Percentiles rank a stretch among this genome's conserved stretches.
phyloP scores from a whole-genome alignment of 257 asterid species.

The Avicennia marina region DNA sequence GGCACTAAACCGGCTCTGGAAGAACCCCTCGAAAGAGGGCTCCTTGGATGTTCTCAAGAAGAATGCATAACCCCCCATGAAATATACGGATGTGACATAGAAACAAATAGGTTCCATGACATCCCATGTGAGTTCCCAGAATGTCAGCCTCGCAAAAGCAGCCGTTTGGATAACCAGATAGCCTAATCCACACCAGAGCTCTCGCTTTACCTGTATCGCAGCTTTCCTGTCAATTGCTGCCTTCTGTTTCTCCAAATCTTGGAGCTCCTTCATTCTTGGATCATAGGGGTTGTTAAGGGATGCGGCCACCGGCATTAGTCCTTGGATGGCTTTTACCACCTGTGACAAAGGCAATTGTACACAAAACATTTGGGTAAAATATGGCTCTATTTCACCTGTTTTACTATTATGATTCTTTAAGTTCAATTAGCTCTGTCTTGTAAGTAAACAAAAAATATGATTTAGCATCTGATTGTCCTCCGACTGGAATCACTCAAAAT shows the following conservation, averaged over 20 bases:
- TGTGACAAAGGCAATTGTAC: conserved; percentile 33
- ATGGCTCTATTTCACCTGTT: conserved; percentile 24
- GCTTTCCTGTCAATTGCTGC: conserved; percentile 46
- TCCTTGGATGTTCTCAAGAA: conserved; percentile 59
- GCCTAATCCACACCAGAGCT: conserved; percentile 58
- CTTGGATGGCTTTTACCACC: conserved; percentile 67
- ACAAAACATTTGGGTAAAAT: conserved; percentile 44
- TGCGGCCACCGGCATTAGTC: conserved; percentile 33
- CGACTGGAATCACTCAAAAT: too few species aligned
- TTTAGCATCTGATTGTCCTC: too few species aligned
- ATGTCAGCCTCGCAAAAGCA: conserved; percentile 66
- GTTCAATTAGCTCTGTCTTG: neutral
- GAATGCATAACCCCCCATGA: conserved; percentile 62
- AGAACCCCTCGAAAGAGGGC: conserved; percentile 70
- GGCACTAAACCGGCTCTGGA: conserved; percentile 47
- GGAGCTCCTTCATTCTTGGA: conserved; percentile 39
- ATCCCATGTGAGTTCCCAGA: conserved; percentile 80
- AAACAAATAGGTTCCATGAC: conserved; percentile 85
- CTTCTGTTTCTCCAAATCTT: conserved; percentile 50
- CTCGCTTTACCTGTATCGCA: conserved; percentile 32
- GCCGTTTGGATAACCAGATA: conserved; percentile 51
- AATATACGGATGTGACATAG: conserved; percentile 57
- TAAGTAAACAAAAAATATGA: neutral
- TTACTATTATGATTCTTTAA: neutral
- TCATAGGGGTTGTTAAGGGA: conserved; percentile 22